Conservation (phyloP, 2,329 filamentous ascomycete species). For the Aspergillus amoenus region DNA sequence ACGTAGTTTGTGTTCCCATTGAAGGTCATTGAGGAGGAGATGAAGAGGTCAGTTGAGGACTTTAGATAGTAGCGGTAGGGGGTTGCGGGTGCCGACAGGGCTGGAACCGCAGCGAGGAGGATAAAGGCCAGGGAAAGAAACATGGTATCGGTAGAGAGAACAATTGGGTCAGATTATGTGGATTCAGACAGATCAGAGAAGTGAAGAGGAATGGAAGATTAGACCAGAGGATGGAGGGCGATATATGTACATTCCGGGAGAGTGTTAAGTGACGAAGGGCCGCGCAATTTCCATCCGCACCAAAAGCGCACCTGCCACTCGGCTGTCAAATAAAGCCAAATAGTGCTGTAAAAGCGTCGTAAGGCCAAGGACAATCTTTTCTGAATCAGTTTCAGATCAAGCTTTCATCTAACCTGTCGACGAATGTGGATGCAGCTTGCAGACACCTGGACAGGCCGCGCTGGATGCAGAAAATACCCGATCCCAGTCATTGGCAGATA, state of each 20-base stretch:
- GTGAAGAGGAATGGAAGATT: too few species aligned
- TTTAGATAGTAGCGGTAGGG: constrained; percentile 1
- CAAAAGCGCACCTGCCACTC: not conserved
- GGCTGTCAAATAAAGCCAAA: not conserved
- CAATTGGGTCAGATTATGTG: too few species aligned
- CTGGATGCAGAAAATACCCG: not conserved
- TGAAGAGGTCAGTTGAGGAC: not conserved
- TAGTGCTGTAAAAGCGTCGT: not conserved
- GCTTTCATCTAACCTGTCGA: not conserved
- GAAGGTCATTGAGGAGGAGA: constrained; percentile 7
- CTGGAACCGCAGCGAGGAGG: not conserved
- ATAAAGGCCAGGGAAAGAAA: not conserved
- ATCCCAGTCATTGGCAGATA: not conserved
- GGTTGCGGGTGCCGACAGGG: not conserved
- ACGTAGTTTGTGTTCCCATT: constrained; percentile 12
- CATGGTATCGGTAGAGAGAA: not conserved
- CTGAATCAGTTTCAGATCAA: not conserved
- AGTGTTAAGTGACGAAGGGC: too few species aligned
- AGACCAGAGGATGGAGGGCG: too few species aligned
- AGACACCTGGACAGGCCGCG: not conserved
- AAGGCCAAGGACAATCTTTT: not conserved
- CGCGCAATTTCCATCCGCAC: not conserved
- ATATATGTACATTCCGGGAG: not conserved
- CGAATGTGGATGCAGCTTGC: not conserved
- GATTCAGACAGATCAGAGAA: too few species aligned